Evolutionary conservation across 495 filamentous ascomycete genomes (phyloP), one percentile per base, ranked within the genome.

Genomic region (Parachaetomium inaequale): DNA sequence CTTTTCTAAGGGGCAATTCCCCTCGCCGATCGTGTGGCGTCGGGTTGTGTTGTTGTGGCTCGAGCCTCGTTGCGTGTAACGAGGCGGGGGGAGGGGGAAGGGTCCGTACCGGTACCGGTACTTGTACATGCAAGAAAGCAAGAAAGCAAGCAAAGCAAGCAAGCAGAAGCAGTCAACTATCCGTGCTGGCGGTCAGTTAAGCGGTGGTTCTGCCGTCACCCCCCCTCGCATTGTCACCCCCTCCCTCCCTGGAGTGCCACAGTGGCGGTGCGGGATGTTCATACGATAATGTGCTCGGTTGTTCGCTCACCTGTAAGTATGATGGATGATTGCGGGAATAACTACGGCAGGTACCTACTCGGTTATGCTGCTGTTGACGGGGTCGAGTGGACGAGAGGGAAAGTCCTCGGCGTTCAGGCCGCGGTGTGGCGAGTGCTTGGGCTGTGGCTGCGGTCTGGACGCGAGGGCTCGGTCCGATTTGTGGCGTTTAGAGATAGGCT

Each of bases 1-100:
- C 7, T 45, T 11, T 29, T 31, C 47, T 26, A 51, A 51, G 31
- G 25, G 12, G 47, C 47, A 51, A 51, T 26, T 31, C 47, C 26
- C 26, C 47, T 32, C 19, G 52, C 32, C 52, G 52, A 55, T 55
- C 52, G n/a, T 38, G 52, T 36, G 52, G 52, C 31, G 52, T n/a
- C 19, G 32, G 11, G 32, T 5, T 34, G 11, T 34, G 5, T 34
- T 5, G 32, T 34, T 49, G 46, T 49, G 49, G 49, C 28, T 51
- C 15, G 23, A 28, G 15, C 21, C 21, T 4, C 7, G 21, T 2
- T 17, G 6, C 38, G 7, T 7, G 14, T 42, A 42, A 42, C 38
- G 6, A n/a, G 14, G 7, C 3, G 14, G 38, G 4, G 6, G 14
- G 38, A 10, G 15, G 14, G 15, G 38, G 6, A 7, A 17, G 7